Conservation (phyloP, 495 filamentous ascomycete species). For the Sordaria brevicollis region DNA sequence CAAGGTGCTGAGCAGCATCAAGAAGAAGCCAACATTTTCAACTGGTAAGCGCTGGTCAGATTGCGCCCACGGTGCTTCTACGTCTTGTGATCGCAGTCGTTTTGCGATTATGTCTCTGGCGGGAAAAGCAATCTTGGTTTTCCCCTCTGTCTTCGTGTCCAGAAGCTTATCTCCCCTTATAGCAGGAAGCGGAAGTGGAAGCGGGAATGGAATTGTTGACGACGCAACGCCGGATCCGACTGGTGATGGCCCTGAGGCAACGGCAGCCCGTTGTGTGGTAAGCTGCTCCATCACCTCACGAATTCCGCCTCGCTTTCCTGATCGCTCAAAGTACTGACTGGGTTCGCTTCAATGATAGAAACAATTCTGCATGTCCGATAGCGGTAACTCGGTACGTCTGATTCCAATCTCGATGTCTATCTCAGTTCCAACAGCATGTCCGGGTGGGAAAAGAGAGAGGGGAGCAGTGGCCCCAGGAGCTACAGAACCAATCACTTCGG, state of each 20-base stretch:
- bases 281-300: slow-evolving; percentile 10
- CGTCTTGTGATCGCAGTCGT: slow-evolving; percentile 15
- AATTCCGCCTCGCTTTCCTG: not conserved
- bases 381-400: slow-evolving; percentile 46
- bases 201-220: slow-evolving; percentile 7
- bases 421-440: not conserved
- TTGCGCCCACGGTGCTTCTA: not conserved
- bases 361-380: slow-evolving; percentile 71
- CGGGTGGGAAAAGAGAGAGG: not conserved
- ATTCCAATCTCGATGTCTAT: not conserved
- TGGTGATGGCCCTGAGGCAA: slow-evolving; percentile 46
- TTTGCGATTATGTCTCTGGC: not conserved
- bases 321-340: slow-evolving; percentile 4
- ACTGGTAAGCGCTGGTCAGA: not conserved
- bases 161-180: not conserved
- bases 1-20: slow-evolving; percentile 45
- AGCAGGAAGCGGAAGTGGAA: slow-evolving; percentile 5
- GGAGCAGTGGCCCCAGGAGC: not conserved
- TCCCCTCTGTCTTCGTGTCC: not conserved
- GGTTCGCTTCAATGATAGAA: slow-evolving; percentile 16
- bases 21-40: slow-evolving; percentile 25
- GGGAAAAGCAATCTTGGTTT: not conserved
- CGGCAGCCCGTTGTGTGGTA: slow-evolving; percentile 46
- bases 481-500: not conserved
- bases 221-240: slow-evolving; percentile 19